A percentile compares a stretch with the other conserved stretches of the same genome.
phyloP scores from a whole-genome alignment of 495 filamentous ascomycete genomes.

The Talaromyces liani region DNA sequence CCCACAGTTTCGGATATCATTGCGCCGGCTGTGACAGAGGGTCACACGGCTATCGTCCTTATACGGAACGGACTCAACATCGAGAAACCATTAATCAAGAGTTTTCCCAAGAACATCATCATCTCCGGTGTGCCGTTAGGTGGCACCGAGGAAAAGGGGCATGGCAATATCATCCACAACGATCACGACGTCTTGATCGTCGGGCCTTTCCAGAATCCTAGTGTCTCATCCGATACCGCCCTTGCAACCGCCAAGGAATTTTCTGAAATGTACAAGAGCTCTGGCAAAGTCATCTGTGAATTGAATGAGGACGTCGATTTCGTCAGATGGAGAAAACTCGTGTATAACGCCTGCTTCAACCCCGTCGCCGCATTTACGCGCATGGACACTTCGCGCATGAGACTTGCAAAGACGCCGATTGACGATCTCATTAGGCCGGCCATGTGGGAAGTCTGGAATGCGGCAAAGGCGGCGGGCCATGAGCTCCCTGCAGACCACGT shows the following conservation, averaged over 20 bases:
- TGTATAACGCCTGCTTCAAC: constrained; percentile 44
- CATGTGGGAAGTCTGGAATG: constrained; percentile 33
- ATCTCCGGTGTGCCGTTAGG: constrained; percentile 48
- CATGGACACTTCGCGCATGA: constrained; percentile 37
- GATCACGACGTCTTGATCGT: constrained; percentile 30
- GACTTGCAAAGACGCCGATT: constrained; percentile 28
- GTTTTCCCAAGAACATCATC: constrained; percentile 44
- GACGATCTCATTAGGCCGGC: constrained; percentile 32
- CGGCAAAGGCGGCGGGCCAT: constrained; percentile 12
- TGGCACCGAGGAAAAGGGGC: constrained; percentile 35
- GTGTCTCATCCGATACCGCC: constrained; percentile 7
- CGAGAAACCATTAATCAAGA: constrained; percentile 43
- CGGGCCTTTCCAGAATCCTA: constrained; percentile 36
- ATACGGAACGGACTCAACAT: constrained; percentile 61
- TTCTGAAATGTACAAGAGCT: constrained; percentile 27
- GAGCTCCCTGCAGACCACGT: too few species aligned
- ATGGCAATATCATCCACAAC: constrained; percentile 39
- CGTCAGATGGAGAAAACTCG: constrained; percentile 42
- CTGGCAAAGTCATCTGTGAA: constrained; percentile 18
- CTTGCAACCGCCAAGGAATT: constrained; percentile 28
- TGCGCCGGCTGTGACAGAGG: constrained; percentile 39
- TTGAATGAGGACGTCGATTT: constrained; percentile 27
- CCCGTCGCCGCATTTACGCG: constrained; percentile 36
- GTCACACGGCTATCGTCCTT: constrained; percentile 45
- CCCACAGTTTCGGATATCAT: constrained; percentile 29